phyloP scores from a whole-genome alignment of 192 early-diverging fungal species.

The Coemansia sp. region DNA sequence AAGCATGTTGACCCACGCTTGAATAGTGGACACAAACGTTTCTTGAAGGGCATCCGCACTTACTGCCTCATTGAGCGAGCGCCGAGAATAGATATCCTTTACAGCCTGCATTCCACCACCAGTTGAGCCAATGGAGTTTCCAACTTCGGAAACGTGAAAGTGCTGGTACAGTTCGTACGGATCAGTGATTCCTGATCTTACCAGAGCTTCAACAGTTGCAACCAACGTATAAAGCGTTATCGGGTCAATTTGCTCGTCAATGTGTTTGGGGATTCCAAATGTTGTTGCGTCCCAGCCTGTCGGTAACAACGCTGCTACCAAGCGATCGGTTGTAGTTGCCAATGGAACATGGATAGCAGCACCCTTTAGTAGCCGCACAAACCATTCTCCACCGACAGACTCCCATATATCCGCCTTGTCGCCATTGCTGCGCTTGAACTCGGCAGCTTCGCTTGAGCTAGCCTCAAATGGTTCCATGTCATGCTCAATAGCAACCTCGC shows the following conservation, averaged over 20 bases:
- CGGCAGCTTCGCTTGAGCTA: slow-evolving; percentile 80
- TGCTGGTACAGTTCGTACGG: slow-evolving; percentile 97
- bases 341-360: slow-evolving; percentile 80
- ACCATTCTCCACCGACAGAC: slow-evolving; percentile 59
- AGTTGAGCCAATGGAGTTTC: slow-evolving; percentile 84
- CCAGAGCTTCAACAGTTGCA: slow-evolving; percentile 86
- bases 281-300: slow-evolving; percentile 88
- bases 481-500: slow-evolving; percentile 81
- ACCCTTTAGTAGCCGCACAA: slow-evolving; percentile 35
- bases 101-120: slow-evolving; percentile 77
- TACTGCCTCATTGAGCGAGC: slow-evolving; percentile 71
- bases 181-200: slow-evolving; percentile 87
- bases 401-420: slow-evolving; percentile 64
- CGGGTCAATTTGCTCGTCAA: slow-evolving; percentile 84
- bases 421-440: slow-evolving; percentile 78
- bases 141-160: slow-evolving; percentile 91
- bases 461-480: slow-evolving; percentile 84
- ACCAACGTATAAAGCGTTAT: slow-evolving; percentile 83
- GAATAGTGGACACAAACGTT: slow-evolving; percentile 92
- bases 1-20: slow-evolving; percentile 95
- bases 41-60: slow-evolving; percentile 88
- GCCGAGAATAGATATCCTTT: slow-evolving; percentile 69
- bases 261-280: slow-evolving; percentile 89
- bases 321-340: slow-evolving; percentile 77
- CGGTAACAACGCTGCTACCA: slow-evolving; percentile 84